Evolutionary conservation across 306 rosid species (phyloP), one percentile per base, ranked within the genome.

Genomic region (Styphnolobium japonicum): DNA sequence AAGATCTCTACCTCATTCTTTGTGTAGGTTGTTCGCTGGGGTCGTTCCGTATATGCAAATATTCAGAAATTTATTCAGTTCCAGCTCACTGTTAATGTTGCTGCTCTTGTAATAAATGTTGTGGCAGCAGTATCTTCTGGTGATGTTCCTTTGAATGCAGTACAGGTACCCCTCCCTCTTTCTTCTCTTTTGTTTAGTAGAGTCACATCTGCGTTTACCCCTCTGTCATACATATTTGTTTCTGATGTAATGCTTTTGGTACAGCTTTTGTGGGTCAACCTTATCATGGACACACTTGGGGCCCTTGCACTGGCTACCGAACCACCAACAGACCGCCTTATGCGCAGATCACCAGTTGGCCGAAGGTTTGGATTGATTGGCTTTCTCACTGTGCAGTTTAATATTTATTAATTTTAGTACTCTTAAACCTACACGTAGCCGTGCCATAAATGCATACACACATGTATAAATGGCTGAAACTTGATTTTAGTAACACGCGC

Each of bases 301-400:
- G 98, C 98, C 62, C 96, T 95, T 77, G 98, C 98, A 73, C 83
- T 95, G 88, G 98, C 98, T 46, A 95, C 98, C 21, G 98, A 95
- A 85, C 98, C 98, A 16, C 98, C 98, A 60, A 95, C 98, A 3
- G 97, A 95, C 80, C 80, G 84, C 86, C 92, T 92, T 77, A 95
- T 95, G 98, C 62, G 78, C 72, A 90, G 97, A 87, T 12, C 82
- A 77, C 98, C 98, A 16, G 98, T 95, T 76, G 98, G 98, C 71
- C 82, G 98, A 84, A 95, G 98, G 98, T 95, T 37, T 37, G 42
- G 42, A 37, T 37, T 37, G 42, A 37, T 37, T 37, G 42, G 8
- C 42, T 37, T 37, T 37, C 42, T 37, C 2, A 37, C 7, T 37
- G 42, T 37, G 57, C 76, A 56, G 2, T 58, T 57, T 37, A 19